These are phyloP conservation scores for Alternaria longipes DNA, from an alignment of 2,329 filamentous ascomycete species.

Conservation along the genomic window DNA sequence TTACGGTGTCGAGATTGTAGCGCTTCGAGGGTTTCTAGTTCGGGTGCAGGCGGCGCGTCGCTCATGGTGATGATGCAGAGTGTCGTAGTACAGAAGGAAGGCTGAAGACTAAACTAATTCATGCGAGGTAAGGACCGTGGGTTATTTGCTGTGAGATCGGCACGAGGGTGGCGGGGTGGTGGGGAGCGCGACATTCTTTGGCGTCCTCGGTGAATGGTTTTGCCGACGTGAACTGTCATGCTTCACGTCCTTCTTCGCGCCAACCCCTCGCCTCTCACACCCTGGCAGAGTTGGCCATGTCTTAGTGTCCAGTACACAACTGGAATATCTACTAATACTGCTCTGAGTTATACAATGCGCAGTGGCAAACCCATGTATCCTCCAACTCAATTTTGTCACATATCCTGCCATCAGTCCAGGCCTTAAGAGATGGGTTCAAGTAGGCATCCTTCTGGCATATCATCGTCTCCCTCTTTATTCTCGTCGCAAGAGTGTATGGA, in stretches of 20 bases:
- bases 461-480: not conserved
- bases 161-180: conserved; percentile 17
- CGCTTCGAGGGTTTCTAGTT: conserved; percentile 69
- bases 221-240: not conserved
- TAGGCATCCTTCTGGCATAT: not conserved
- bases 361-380: not conserved
- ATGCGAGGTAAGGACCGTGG: conserved; percentile 14
- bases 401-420: not conserved
- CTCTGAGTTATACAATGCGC: not conserved
- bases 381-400: not conserved
- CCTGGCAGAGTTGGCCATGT: not conserved
- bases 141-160: conserved; percentile 2
- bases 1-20: conserved; percentile 83
- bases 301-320: not conserved
- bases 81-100: not conserved
- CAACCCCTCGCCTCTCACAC: not conserved
- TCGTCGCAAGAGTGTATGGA: not conserved
- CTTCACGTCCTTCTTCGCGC: not conserved
- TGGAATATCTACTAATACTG: not conserved
- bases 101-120: not conserved
- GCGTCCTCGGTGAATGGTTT: conserved; percentile 13
- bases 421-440: not conserved
- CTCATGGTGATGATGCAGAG: conserved; percentile 14
- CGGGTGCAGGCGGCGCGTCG: conserved; percentile 4
- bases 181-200: conserved; percentile 14